These are phyloP conservation scores for Verticillium longisporum DNA, from an alignment of 2,329 filamentous ascomycete species.

Conservation along the genomic window DNA sequence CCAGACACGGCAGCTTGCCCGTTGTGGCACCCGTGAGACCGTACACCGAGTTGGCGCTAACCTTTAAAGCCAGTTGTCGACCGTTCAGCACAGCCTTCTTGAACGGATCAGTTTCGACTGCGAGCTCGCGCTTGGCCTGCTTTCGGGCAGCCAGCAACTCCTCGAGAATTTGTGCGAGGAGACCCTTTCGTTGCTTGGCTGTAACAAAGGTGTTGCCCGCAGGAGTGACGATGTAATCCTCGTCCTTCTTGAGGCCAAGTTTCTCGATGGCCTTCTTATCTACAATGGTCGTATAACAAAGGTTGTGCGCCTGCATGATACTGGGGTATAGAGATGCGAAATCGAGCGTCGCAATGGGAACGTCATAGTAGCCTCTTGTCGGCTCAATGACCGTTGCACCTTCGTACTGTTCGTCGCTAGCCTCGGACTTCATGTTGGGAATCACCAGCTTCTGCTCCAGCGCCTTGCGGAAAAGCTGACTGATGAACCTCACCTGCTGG, in stretches of 20 bases:
- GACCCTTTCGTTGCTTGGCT: slow-evolving; percentile 77
- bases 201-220: slow-evolving; percentile 94
- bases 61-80: slow-evolving; percentile 90
- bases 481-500: slow-evolving; percentile 97
- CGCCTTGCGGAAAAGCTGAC: slow-evolving; percentile 92
- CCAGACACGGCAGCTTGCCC: slow-evolving; percentile 89
- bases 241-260: slow-evolving; percentile 71
- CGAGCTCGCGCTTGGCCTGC: slow-evolving; percentile 85
- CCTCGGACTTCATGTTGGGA: slow-evolving; percentile 70
- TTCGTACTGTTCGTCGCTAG: slow-evolving; percentile 84
- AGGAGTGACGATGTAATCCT: slow-evolving; percentile 94
- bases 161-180: slow-evolving; percentile 91
- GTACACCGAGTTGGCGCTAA: slow-evolving; percentile 97
- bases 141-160: slow-evolving; percentile 90
- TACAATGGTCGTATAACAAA: slow-evolving; percentile 92
- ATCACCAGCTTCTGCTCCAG: slow-evolving; percentile 90
- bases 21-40: slow-evolving; percentile 94
- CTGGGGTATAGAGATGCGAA: slow-evolving; percentile 97
- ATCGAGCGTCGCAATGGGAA: slow-evolving; percentile 94
- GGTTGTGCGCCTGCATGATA: slow-evolving; percentile 97
- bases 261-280: slow-evolving; percentile 73
- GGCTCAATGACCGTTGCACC: slow-evolving; percentile 98
- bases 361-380: slow-evolving; percentile 85
- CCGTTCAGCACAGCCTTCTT: slow-evolving; percentile 97
- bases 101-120: slow-evolving; percentile 86